Conservation (phyloP, 768 basidiomycete species). For the Paxillus ammoniavirescens region DNA sequence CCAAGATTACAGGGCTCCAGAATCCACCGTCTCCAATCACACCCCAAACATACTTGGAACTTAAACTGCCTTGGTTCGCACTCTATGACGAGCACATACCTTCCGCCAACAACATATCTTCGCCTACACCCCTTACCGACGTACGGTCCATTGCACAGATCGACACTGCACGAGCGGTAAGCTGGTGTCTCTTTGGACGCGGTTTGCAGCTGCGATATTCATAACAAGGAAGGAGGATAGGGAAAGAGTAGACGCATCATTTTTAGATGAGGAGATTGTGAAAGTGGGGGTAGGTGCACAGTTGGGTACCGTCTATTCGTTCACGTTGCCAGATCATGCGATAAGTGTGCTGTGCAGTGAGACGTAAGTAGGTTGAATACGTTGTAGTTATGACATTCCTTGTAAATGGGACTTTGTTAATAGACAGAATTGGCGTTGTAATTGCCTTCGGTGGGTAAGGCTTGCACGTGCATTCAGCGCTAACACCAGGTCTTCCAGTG, state of each 20-base stretch:
- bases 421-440: background rate
- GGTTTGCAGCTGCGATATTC: background rate
- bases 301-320: background rate
- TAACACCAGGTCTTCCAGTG: no score
- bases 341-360: background rate
- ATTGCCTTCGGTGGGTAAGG: background rate
- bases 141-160: background rate
- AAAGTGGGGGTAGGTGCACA: background rate
- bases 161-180: no score
- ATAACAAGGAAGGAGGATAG: background rate
- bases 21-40: constrained; percentile 13
- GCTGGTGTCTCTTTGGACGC: no score
- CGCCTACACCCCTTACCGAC: background rate
- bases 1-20: constrained; percentile 11
- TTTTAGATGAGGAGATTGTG: background rate
- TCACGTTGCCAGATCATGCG: background rate
- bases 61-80: constrained; percentile 13
- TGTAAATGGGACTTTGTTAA: background rate
- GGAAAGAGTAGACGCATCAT: background rate
- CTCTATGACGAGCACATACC: constrained; percentile 18
- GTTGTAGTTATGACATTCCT: no score
- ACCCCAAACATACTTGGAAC: constrained; percentile 10
- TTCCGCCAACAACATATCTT: constrained; percentile 8
- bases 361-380: no score
- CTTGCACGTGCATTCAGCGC: no score